Evolutionary conservation across 1,284 basidiomycete species (phyloP), one percentile per base, ranked within the genome.

Genomic region (Pseudomicrostroma phylloplanum): DNA sequence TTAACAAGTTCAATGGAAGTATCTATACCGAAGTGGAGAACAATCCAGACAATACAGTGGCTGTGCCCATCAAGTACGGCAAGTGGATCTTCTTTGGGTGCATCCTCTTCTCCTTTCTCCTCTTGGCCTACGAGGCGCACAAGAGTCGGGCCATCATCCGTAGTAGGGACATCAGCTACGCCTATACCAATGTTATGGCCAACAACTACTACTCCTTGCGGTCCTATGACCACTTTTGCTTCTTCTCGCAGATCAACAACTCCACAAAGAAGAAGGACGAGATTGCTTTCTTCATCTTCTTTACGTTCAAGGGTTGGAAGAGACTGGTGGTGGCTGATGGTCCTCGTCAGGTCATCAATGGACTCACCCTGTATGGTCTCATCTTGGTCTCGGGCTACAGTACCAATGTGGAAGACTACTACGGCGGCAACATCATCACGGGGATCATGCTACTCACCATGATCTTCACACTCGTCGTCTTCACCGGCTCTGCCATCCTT

Each of bases 241-340:
- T 98, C 83, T 98, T 97, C 80, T 88, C 89, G 71, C 92, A 96
- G 73, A 96, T 98, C 81, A 88, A 89, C 76, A 88, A 90, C 76
- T 96, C 93, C 40, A 94, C 91, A 39, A 96, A 96, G 85, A 88
- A 87, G 72, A 92, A 89, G 80, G 94, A 98, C 80, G 91, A 96
- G 76, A 91, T 97, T 80, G 92, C 93, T 56, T 97, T 98, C 85
- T 98, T 96, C 81, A 87, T 97, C 79, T 98, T 97, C 86, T 98
- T 98, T 82, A 90, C 90, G 0, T 98, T 98, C 86, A 98, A 98
- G 83, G 70, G 89, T 80, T 98, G 94, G 94, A 98, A 97, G 81
- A 88, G 91, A 19, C 81, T 96, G 7, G 81, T 97, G 17, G 82
- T 97, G 62, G 92, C 94, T 60, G 94, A 98, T 80, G 92, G 90